Evolutionary conservation across 805 yeast genomes (phyloP), one percentile per base, ranked within the genome.

Genomic region (Nakazawaea sp.): DNA sequence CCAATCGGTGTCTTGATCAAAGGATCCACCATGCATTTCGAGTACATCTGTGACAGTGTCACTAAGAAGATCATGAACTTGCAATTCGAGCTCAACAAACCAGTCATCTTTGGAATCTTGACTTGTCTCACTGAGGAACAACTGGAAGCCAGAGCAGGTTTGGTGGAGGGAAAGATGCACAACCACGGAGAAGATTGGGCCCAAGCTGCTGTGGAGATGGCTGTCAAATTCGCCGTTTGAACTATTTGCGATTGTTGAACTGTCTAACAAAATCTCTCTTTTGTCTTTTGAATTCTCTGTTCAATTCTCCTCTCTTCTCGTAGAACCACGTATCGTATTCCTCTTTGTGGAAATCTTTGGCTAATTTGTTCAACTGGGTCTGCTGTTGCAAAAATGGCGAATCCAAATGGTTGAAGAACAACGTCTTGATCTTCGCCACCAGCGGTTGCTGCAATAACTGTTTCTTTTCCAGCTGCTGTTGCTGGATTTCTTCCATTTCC

Each of bases 171-270:
- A 41, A 78, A 78, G 48, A 74, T 79, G 78, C 97, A 92, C 61
- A 90, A 90, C 66, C 98, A 92, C 54, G 98, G 98, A 46, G 86
- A 75, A 53, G 98, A 92, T 59, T 90, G 98, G 98, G 98, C 95
- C 48, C 89, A 94, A 25, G 96, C 97, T 38, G 98, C 98, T 12
- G 96, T 92, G 19, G 98, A 90, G 66, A 90, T 92, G 97, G 81
- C 75, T 4, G 35, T 53, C 12, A 75, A 75, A 48, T 74, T 58
- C 41, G 30, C 20, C 20, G 29, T 34, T 7, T 39, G 9, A 20
- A 17, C 33, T 20, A 30, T 16, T 38, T 39, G 43, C 54, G 70
- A 59, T 78, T 81, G 47, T 70, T 73, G 47, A 67, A 50, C 44
- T 69, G 75, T 47, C 88, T 70, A 35, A 71, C 33, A 4, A 74